Conservation (phyloP, 768 basidiomycete species). For the Collybia sordida region DNA sequence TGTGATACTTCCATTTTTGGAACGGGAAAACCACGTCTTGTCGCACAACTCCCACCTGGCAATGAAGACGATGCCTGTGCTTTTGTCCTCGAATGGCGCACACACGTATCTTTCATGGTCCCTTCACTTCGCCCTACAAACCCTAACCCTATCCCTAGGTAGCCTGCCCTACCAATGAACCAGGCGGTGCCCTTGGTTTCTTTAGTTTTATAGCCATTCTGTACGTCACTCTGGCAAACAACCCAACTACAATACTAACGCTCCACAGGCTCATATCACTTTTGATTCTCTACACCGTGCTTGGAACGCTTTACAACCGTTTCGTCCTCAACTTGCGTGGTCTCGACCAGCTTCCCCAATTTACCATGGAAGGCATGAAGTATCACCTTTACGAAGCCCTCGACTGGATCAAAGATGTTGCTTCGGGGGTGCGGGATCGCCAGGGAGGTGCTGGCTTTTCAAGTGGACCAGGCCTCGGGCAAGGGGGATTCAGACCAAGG, state of each 20-base stretch:
- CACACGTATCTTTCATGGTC: slow-evolving; percentile 51
- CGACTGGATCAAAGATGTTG: slow-evolving; percentile 43
- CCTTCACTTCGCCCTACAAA: not conserved
- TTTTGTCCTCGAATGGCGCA: slow-evolving; percentile 84
- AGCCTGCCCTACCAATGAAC: slow-evolving; percentile 71
- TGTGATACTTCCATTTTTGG: slow-evolving; percentile 69
- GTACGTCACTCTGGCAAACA: slow-evolving; percentile 41
- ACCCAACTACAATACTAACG: not conserved
- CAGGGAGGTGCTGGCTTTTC: slow-evolving; percentile 18
- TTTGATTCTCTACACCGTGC: slow-evolving; percentile 62
- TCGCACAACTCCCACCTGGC: slow-evolving; percentile 67
- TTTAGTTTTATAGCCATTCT: slow-evolving; percentile 55
- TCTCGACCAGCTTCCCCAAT: slow-evolving; percentile 70
- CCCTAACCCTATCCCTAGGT: slow-evolving; percentile 35
- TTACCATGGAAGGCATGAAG: slow-evolving; percentile 49
- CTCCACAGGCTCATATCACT: slow-evolving; percentile 49
- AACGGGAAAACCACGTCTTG: slow-evolving; percentile 50
- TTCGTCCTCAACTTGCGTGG: slow-evolving; percentile 73
- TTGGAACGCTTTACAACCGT: slow-evolving; percentile 76
- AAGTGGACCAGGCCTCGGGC: slow-evolving; percentile 6
- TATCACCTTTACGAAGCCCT: slow-evolving; percentile 44
- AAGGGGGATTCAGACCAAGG: slow-evolving; percentile 3
- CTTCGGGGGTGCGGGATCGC: slow-evolving; percentile 20
- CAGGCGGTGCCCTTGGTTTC: slow-evolving; percentile 47
- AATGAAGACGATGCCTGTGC: slow-evolving; percentile 69